Evolutionary conservation across 257 asterid species (phyloP).

Genomic region (Scutellaria minor): DNA sequence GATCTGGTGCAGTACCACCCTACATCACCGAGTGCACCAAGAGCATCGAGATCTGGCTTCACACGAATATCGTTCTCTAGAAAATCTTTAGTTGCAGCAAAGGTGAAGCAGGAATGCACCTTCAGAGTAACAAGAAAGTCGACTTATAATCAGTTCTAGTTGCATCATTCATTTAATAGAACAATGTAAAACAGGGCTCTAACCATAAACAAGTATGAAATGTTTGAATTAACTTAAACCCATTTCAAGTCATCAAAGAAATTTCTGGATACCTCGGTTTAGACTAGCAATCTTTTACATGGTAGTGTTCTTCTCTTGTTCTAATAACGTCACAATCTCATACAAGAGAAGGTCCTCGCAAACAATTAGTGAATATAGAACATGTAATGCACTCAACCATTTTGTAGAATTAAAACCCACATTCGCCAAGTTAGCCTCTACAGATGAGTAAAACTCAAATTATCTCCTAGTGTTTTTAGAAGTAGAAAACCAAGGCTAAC

Average conservation of each 20-base stretch:
- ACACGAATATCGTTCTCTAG: constrained; percentile 68
- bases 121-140: constrained; percentile 32
- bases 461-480: not conserved
- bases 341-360: not conserved
- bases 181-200: not conserved
- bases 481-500: not conserved
- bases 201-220: not conserved
- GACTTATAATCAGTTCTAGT: not conserved
- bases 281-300: not conserved
- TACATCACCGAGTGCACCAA: constrained; percentile 71
- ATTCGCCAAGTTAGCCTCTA: not conserved
- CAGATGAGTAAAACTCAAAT: not conserved
- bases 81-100: constrained; percentile 44
- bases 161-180: not conserved
- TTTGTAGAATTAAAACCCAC: not conserved
- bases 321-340: constrained; percentile 10
- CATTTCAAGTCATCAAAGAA: not conserved
- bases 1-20: constrained; percentile 87
- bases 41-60: constrained; percentile 76
- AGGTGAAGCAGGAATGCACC: constrained; percentile 59
- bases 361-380: not conserved
- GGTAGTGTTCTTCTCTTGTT: not conserved
- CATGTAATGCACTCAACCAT: not conserved
- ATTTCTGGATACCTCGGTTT: not conserved
- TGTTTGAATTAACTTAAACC: not conserved